Evolutionary conservation across 2,329 filamentous ascomycete species (phyloP), one percentile per base, ranked within the genome.

Genomic region (Lachnellula cervina): DNA sequence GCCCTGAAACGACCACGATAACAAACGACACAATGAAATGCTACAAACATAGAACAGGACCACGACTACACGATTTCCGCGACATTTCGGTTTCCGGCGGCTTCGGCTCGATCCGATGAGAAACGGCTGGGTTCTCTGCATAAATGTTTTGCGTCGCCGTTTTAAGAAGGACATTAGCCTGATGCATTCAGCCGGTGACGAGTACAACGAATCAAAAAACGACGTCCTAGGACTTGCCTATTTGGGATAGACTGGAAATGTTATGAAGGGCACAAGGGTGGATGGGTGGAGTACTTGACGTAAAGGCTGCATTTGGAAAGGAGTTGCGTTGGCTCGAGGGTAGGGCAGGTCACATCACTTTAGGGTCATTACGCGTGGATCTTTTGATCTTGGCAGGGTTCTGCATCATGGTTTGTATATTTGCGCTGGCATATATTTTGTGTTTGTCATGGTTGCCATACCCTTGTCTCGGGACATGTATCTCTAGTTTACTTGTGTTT

Each of bases 1-100:
- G 44, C 52, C 42, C 44, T 60, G 17, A 68, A 67, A 58, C 58
- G 66, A 56, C 52, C 59, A 47, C 57, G 65, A 59, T 68, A 67
- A 54, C 32, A 40, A 52, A 47, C 7, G 32, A 43, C 13, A 4
- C 16, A 16, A 47, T 17, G 44, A 47, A 44, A 34, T 21, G 19
- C 17, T 16, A 7, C 14, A 13, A 35, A 19, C 11, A 37, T 43
- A 48, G n/a, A 34, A 21, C 48, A 23, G n/a, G 23, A 21, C 34
- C 14, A 37, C 16, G 28, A 35, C 11, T 32, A 32, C 21, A 47
- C 21, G 44, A 46, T 28, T 17, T 44, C 14, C 19, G 5, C 16
- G 38, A 44, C 32, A 42, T 51, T 52, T 45, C 14, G 43, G 28
- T 17, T 32, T 35, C 35, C 46, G 19, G 46, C n/a, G 46, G 16